These are phyloP conservation scores for Suhomyces maxii DNA, from an alignment of 1,139 yeast species.

Conservation along the genomic window DNA sequence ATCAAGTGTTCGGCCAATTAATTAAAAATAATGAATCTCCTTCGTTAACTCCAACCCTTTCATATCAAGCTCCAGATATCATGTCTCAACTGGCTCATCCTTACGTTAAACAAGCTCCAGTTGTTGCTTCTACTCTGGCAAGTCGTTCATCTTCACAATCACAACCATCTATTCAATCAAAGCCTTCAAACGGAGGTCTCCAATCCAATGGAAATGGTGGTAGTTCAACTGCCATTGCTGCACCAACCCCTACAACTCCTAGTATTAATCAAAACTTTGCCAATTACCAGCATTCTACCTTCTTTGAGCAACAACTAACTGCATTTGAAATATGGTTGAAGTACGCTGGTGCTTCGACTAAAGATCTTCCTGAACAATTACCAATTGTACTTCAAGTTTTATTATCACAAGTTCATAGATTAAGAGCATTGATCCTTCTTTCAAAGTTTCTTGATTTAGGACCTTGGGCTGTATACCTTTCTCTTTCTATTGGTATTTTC, in stretches of 20 bases:
- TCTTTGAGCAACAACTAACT: conserved; percentile 92
- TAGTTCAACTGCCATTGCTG: conserved; percentile 25
- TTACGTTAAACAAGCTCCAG: background rate
- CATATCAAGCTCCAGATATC: background rate
- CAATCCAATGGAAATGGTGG: conserved; percentile 19
- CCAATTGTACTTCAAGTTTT: conserved; percentile 93
- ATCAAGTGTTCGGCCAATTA: conserved; percentile 80
- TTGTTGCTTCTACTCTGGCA: background rate
- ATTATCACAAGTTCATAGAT: conserved; percentile 89
- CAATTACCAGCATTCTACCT: conserved; percentile 82
- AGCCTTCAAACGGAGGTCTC: conserved; percentile 8
- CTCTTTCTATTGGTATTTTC: conserved; percentile 91
- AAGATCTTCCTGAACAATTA: conserved; percentile 90
- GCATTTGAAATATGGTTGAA: conserved; percentile 97
- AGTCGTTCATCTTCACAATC: conserved; percentile 9
- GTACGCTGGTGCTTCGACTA: conserved; percentile 75
- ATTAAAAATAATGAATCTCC: conserved; percentile 33
- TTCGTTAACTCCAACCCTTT: conserved; percentile 3
- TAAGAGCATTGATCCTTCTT: conserved; percentile 80
- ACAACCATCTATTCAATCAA: conserved; percentile 11
- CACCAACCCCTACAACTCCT: conserved; percentile 1
- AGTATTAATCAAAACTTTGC: conserved; percentile 23
- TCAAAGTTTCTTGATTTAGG: conserved; percentile 90
- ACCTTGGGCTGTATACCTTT: conserved; percentile 95
- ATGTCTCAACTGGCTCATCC: background rate